These are phyloP conservation scores for Agaricus bisporus DNA, from an alignment of 768 basidiomycete species.

Conservation along the genomic window DNA sequence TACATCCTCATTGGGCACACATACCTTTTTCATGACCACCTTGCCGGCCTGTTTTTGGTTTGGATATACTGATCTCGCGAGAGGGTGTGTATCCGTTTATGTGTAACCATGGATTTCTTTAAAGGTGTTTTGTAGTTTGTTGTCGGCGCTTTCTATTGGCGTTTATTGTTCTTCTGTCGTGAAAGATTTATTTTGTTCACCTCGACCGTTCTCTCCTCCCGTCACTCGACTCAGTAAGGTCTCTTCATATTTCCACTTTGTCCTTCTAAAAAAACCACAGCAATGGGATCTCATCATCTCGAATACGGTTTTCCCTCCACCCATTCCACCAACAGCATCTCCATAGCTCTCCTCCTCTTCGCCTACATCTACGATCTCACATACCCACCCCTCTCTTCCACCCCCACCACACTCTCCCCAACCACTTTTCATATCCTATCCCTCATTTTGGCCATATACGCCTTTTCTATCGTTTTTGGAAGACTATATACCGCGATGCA, in stretches of 20 bases:
- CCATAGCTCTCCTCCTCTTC: slow-evolving; percentile 80
- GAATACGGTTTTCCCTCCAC: slow-evolving; percentile 97
- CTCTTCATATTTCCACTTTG: slow-evolving; percentile 1
- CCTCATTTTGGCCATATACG: slow-evolving; percentile 48
- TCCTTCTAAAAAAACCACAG: too few relatives aligned
- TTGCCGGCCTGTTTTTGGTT: slow-evolving; percentile 89
- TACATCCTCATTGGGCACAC: slow-evolving; percentile 73
- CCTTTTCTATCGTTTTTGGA: slow-evolving; percentile 69
- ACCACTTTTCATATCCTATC: slow-evolving; percentile 36
- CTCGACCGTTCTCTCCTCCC: slow-evolving; percentile 86
- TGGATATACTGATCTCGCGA: slow-evolving; percentile 63
- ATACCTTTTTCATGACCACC: slow-evolving; percentile 91
- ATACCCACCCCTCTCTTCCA: slow-evolving; percentile 17
- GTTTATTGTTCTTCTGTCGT: slow-evolving; percentile 84
- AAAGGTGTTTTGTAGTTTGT: slow-evolving; percentile 36
- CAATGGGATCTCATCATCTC: slow-evolving; percentile 73
- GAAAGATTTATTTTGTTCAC: slow-evolving; percentile 88
- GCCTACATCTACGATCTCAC: slow-evolving; percentile 51
- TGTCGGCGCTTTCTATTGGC: slow-evolving; percentile 67
- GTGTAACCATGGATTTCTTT: too few relatives aligned
- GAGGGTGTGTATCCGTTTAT: slow-evolving; percentile 50
- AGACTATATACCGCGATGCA: slow-evolving; percentile 89
- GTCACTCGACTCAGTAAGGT: slow-evolving; percentile 80
- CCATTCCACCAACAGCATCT: slow-evolving; percentile 87
- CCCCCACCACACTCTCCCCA: slow-evolving; percentile 36